Evolutionary conservation across 2,329 filamentous ascomycete species (phyloP).

Genomic region (Pseudopithomyces chartarum): DNA sequence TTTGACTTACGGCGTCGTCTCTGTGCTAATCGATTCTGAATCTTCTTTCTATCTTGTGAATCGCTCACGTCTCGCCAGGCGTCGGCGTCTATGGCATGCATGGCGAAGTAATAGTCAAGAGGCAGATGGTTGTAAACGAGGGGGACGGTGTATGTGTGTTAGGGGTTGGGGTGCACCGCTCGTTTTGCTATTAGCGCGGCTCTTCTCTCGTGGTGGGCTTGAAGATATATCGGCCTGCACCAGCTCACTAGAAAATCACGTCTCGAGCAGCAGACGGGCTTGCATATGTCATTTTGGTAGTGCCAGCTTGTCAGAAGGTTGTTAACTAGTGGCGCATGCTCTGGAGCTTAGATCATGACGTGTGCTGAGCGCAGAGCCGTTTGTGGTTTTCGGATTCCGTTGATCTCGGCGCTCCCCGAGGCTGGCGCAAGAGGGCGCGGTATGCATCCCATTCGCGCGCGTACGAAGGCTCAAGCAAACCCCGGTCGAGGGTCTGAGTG

Average conservation of each 20-base stretch:
- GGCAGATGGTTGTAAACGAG: neutral
- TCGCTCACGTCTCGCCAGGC: constrained; percentile 11
- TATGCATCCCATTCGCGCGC: constrained; percentile 3
- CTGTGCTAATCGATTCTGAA: constrained; percentile 12
- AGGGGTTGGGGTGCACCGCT: neutral
- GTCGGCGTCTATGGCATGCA: constrained; percentile 10
- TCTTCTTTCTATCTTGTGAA: constrained; percentile 10
- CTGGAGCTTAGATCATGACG: constrained; percentile 5
- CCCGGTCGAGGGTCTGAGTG: neutral
- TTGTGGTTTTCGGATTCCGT: constrained; percentile 5
- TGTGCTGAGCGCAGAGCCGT: constrained; percentile 6
- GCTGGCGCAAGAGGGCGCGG: constrained; percentile 3
- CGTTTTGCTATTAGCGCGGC: constrained; percentile 5
- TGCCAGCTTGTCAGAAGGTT: constrained; percentile 1
- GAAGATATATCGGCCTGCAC: constrained; percentile 5
- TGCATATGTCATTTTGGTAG: constrained; percentile 1
- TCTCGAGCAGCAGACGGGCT: neutral
- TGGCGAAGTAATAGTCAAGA: neutral
- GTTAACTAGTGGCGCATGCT: constrained; percentile 2
- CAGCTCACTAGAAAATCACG: neutral
- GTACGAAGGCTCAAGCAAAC: neutral
- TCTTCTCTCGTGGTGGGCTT: constrained; percentile 6
- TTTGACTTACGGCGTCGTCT: constrained; percentile 9
- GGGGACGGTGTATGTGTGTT: neutral
- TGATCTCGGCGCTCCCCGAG: constrained; percentile 5